Base-by-base conservation (phyloP, 345 rosid species). In the Populus ilicifolia region DNA sequence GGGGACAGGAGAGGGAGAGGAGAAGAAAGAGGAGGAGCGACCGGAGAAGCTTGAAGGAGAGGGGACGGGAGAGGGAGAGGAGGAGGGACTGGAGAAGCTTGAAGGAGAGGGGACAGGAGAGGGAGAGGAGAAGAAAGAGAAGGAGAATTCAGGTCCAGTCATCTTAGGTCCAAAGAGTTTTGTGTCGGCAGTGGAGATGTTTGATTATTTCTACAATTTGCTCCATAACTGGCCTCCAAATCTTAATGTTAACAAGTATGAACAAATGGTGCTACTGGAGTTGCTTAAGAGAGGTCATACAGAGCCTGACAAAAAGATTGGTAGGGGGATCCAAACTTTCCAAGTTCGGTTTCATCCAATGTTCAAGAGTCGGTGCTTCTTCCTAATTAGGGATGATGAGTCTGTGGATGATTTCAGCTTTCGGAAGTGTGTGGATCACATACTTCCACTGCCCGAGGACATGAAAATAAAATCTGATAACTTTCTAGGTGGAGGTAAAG, bases 361-460 rank as follows among this genome's bases (percentile, higher is more conserved):
- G 73, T 94, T 84, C 84, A 90, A 92, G 81, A 94, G 94, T 65
- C 74, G 87, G 66, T 94, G 98, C 80, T 92, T 94, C 89, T 96
- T 92, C 86, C 82, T 94, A 48, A 66, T 94, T 18, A 90, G 97
- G 87, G 90, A 88, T 67, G 98, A 96, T 35, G 92, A 81, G 17
- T 66, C 89, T 3, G 80, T 84, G 25, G 97, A 94, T 29, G 99
- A 96, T 88, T 96, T 96, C 87, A 92, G 97, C 91, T 96, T 91
- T 84, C 90, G 95, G 89, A 93, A 96, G 87, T 96, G 98, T 77
- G 97, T 96, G 73, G 94, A 96, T 81, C 86, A 90, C 18, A 90
- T 94, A 69, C 89, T 94, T 73, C 93, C 98, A 2, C 76, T 96
- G 78, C 99, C 98, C 21, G 98, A 92, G 74, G 88, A 92, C 79